Base-by-base conservation (phyloP, 2,329 filamentous ascomycete species). In the Ophiostoma perfectum region DNA sequence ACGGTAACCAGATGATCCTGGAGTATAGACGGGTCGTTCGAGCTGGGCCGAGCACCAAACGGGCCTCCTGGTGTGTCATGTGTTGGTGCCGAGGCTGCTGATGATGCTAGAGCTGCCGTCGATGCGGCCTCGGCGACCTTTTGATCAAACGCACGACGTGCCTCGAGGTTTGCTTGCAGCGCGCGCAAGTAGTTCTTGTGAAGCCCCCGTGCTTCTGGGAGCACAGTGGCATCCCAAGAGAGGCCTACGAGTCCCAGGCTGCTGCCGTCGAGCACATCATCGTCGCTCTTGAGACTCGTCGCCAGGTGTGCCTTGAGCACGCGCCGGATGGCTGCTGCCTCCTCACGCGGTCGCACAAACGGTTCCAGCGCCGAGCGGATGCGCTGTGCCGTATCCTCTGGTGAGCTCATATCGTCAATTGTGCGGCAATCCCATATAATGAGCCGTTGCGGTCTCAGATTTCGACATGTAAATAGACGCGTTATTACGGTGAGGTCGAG, bases 161-260 rank as follows among this genome's bases (percentile, higher is more conserved):
- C 85, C 66, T 81, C 80, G 16, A 82, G 71, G 72, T 88, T 86
- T 18, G 80, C 81, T 68, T 79, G 78, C 5, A 87, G 74, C 1
- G 83, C 84, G 64, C 83, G 81, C 42, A 88, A 73, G 71, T 87
- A 89, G 45, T 84, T 81, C 72, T 78, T 80, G 65, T 86, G 82
- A 16, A 83, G 74, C 0, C 84, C 85, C 45, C 78, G 80, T 0
- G 81, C 73, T 36, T 80, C 78, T 3, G 78, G 77, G 65, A 38
- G 65, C 41, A 55, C 67, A 18, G 75, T 75, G 67, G 81, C 73
- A 68, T 77, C 73, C 65, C 75, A 74, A 47, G 78, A 74, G 39
- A 77, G 70, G 62, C 82, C 80, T 49, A 81, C 74, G 11, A 89
- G 80, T 16, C 84, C 81, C 36, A 87, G 75, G 65, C 63, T 70